These are phyloP conservation scores for Dryadomyces quercus-mongolicae DNA, from an alignment of 2,329 filamentous ascomycete genomes.

Conservation along the genomic window DNA sequence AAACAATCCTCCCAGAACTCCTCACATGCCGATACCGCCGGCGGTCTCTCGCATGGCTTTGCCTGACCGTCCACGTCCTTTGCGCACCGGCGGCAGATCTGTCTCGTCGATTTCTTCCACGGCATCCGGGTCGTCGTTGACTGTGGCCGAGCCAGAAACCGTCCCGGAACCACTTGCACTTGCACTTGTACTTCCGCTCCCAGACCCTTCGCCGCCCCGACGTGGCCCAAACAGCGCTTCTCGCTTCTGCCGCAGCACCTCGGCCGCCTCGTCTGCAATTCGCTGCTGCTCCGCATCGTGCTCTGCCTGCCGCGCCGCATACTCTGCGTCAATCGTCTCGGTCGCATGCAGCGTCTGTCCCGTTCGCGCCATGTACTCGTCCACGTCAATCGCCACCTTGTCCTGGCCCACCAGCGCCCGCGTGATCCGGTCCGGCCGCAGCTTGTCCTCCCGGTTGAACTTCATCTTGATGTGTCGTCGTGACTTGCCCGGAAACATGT, in stretches of 20 bases:
- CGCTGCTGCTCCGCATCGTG: slow-evolving; percentile 33
- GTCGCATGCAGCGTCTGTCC: slow-evolving; percentile 42
- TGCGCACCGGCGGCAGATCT: background rate
- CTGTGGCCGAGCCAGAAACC: background rate
- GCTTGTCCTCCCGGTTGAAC: slow-evolving; percentile 67
- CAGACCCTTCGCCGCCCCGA: background rate
- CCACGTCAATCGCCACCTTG: slow-evolving; percentile 44
- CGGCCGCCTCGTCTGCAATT: slow-evolving; percentile 33
- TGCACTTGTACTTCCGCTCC: background rate
- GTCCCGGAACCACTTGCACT: background rate
- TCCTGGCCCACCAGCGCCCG: slow-evolving; percentile 50
- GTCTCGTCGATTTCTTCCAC: background rate
- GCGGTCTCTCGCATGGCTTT: background rate
- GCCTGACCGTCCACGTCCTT: background rate
- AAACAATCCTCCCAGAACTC: background rate
- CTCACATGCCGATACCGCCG: background rate
- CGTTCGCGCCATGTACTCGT: slow-evolving; percentile 45
- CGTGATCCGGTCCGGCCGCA: slow-evolving; percentile 51
- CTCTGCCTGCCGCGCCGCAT: slow-evolving; percentile 26
- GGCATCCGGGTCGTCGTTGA: background rate
- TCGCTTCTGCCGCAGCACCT: slow-evolving; percentile 32
- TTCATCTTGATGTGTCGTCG: slow-evolving; percentile 70
- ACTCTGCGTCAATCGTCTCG: slow-evolving; percentile 43
- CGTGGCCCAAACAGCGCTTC: slow-evolving; percentile 32
- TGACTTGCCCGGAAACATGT: slow-evolving; percentile 61